Evolutionary conservation across 805 yeast species (phyloP).

Genomic region (Teunomyces tritomae): DNA sequence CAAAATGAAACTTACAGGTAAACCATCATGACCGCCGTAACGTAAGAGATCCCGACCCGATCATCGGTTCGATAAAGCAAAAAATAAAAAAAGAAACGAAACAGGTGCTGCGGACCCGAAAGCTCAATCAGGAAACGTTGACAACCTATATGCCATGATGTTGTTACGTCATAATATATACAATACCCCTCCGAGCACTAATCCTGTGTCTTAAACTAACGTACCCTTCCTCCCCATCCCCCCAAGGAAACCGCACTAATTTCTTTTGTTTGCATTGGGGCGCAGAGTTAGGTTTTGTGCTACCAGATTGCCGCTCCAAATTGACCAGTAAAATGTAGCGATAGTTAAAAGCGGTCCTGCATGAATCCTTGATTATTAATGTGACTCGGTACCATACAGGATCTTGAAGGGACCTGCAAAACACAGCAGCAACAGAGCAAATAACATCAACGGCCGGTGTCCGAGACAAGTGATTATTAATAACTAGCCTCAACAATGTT

Average conservation of each 20-base stretch:
- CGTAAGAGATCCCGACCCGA: too few species aligned
- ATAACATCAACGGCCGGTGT: neutral
- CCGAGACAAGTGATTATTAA: too few species aligned
- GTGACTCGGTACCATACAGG: neutral
- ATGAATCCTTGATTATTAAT: neutral
- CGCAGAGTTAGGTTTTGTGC: neutral
- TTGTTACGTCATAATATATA: neutral
- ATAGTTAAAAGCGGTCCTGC: neutral
- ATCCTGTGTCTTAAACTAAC: too few species aligned
- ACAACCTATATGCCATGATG: neutral
- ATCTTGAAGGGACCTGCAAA: neutral
- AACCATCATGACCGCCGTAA: too few species aligned
- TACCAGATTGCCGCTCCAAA: neutral
- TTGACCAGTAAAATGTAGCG: conserved; percentile 1
- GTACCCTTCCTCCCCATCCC: neutral
- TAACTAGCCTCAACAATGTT: too few species aligned
- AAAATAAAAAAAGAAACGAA: too few species aligned
- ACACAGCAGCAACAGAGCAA: neutral
- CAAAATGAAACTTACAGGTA: too few species aligned
- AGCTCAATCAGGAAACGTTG: neutral
- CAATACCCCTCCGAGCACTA: too few species aligned
- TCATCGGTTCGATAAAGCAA: too few species aligned
- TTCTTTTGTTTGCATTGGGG: neutral
- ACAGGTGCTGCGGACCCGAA: too few species aligned
- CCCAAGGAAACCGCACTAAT: neutral